These are phyloP conservation scores for Capsicum chinense DNA, from an alignment of 257 asterid species.

Conservation along the genomic window DNA sequence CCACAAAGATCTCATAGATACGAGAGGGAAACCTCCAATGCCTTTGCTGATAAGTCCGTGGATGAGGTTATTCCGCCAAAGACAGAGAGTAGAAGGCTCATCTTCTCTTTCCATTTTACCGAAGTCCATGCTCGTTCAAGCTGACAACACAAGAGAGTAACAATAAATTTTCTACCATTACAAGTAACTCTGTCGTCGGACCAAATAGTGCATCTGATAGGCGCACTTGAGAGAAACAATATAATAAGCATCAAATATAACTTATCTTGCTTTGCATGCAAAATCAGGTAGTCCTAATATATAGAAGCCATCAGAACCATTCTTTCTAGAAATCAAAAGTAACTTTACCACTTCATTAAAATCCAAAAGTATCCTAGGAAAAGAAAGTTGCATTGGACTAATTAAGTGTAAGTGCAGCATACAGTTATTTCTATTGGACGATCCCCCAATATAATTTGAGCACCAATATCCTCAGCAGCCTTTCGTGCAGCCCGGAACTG, in stretches of 20 bases:
- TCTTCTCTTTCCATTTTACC: constrained; percentile 75
- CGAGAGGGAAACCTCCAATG: constrained; percentile 50
- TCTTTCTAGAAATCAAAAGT: background rate
- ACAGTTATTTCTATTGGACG: constrained; percentile 94
- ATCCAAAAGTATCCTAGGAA: constrained; percentile 15
- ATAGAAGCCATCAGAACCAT: background rate
- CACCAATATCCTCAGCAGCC: constrained; percentile 85
- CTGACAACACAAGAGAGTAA: constrained; percentile 44
- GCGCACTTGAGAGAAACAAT: background rate
- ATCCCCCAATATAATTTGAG: constrained; percentile 90
- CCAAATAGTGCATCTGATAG: constrained; percentile 25
- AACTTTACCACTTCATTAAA: background rate
- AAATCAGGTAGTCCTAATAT: constrained; percentile 10
- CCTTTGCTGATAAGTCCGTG: constrained; percentile 48
- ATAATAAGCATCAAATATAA: background rate
- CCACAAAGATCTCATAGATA: background rate
- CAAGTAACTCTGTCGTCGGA: background rate
- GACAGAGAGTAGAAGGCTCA: constrained; percentile 60
- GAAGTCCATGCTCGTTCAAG: constrained; percentile 93
- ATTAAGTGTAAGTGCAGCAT: constrained; percentile 33
- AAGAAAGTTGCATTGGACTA: constrained; percentile 18
- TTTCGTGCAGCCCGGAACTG: constrained; percentile 95
- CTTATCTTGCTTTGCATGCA: constrained; percentile 6
- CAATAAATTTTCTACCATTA: constrained; percentile 20
- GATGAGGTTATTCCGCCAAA: constrained; percentile 68